Conservation (phyloP, 2,329 filamentous ascomycete genomes). For the Diplodia scrobiculata region DNA sequence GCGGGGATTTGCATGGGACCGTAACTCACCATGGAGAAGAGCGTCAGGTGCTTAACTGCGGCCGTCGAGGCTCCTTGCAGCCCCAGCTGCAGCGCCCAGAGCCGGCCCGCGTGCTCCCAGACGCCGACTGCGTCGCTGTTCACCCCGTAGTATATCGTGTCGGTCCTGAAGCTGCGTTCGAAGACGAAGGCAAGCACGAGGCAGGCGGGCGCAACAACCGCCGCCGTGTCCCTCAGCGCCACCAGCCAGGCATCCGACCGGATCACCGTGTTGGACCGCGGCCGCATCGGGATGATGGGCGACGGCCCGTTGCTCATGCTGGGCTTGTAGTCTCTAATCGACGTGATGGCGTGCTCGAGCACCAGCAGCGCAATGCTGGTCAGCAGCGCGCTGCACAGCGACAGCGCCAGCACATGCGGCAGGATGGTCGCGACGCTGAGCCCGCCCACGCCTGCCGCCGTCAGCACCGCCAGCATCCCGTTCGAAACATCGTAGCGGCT, state of each 20-base stretch:
- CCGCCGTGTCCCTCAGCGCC: constrained; percentile 22
- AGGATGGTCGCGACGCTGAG: constrained; percentile 18
- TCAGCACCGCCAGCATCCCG: constrained; percentile 19
- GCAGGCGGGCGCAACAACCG: constrained; percentile 18
- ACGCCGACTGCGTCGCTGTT: constrained; percentile 13
- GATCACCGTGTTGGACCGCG: constrained; percentile 23
- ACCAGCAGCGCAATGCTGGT: constrained; percentile 47
- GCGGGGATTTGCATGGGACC: constrained; percentile 3
- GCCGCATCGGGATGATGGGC: constrained; percentile 19
- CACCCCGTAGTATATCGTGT: constrained; percentile 16
- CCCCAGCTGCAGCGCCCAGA: constrained; percentile 24
- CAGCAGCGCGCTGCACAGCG: constrained; percentile 48
- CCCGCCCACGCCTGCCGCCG: constrained; percentile 23
- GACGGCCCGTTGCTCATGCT: constrained; percentile 26
- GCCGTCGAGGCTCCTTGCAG: constrained; percentile 10
- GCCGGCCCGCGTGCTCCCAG: constrained; percentile 24
- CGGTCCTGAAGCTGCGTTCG: constrained; percentile 25
- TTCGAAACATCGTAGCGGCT: constrained; percentile 6
- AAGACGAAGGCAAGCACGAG: constrained; percentile 26
- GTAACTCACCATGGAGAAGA: constrained; percentile 28
- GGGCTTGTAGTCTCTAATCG: constrained; percentile 32
- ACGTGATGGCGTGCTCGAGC: constrained; percentile 43
- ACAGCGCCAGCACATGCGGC: constrained; percentile 38
- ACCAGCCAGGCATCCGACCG: constrained; percentile 26
- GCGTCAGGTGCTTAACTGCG: constrained; percentile 21